Base-by-base conservation (phyloP, 345 rosid species). In the Melaleuca quinquenervia region DNA sequence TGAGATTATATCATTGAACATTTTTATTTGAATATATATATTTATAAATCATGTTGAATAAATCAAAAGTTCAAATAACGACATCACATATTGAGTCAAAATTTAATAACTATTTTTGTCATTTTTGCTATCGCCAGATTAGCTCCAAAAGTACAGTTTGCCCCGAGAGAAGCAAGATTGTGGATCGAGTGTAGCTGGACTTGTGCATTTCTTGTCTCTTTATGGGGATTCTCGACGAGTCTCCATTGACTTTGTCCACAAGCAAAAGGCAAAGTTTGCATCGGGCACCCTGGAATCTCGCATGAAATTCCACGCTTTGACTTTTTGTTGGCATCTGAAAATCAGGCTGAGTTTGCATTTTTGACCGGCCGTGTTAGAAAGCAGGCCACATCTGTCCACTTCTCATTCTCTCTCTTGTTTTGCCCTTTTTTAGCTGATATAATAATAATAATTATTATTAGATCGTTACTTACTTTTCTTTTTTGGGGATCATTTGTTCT, bases 101-200 rank as follows among this genome's bases (percentile, higher is more conserved):
- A 24, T 24, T 56, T 3, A 24, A 24, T 0, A 0, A 55, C 24
- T 1, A 24, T 56, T 24, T 24, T 0, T 56, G 26, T 56, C 0
- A 55, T 1, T 55, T 55, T 53, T 22, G 0, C 0, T 22, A 55
- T 22, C 24, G 24, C 4, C 0, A 56, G n/a, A n/a, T 0, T 58
- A 41, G 32, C 32, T 26, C 70, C 0, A 32, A 58, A 12, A 58
- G 4, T 56, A 56, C 26, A 27, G 62, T 56, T 56, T 56, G 62
- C 62, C 62, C 27, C 10, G 10, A 55, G 24, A 55, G 24, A 24
- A 55, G 62, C 62, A 55, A 0, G 3, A 55, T 10, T n/a, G 62
- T 41, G 41, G 41, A 41, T 41, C 41, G 4, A 41, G 41, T 41
- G 41, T 41, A 4, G 41, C 3, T 55, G 27, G 62, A 55, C 62